Percentiles rank a stretch among this genome's conserved stretches.
These are phyloP conservation scores for Ambrosiella cleistominuta DNA, from an alignment of 2,329 filamentous ascomycete genomes.

Conservation along the genomic window DNA sequence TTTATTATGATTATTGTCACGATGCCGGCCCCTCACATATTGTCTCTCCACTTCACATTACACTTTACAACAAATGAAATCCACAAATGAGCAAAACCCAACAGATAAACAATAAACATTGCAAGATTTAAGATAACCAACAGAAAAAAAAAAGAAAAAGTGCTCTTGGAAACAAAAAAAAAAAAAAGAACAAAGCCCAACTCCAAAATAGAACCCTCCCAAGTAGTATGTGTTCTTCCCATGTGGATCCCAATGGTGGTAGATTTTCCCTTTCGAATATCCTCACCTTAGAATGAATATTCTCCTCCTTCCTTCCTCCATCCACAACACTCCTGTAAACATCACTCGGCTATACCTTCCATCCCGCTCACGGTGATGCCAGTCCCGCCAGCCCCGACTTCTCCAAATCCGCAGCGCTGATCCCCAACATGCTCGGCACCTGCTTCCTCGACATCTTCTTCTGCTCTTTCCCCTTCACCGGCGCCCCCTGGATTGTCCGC, in stretches of 20 bases:
- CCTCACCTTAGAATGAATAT: not conserved
- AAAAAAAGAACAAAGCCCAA: conserved; percentile 9
- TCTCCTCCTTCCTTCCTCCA: not conserved
- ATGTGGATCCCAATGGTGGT: not conserved
- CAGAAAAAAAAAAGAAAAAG: not conserved
- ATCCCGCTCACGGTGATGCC: conserved; percentile 1
- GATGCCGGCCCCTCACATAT: not conserved
- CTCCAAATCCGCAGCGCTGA: conserved; percentile 20
- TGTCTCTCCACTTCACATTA: too few species aligned
- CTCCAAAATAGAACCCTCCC: conserved; percentile 1
- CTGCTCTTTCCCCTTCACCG: conserved; percentile 37
- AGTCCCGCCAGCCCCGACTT: conserved; percentile 8
- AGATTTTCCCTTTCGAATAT: not conserved
- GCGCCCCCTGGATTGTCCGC: conserved; percentile 75
- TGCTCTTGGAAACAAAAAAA: conserved; percentile 12
- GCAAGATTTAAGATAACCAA: not conserved
- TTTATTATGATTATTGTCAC: not conserved
- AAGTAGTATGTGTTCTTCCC: not conserved
- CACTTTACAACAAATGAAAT: not conserved
- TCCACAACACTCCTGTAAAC: not conserved
- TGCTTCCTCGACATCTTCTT: conserved; percentile 38
- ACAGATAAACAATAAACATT: not conserved
- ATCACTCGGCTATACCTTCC: not conserved
- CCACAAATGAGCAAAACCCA: not conserved
- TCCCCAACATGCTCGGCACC: conserved; percentile 32